Conservation (phyloP, 108 stramenopile genomes). For the Pseudonitzschia delicatissima region DNA sequence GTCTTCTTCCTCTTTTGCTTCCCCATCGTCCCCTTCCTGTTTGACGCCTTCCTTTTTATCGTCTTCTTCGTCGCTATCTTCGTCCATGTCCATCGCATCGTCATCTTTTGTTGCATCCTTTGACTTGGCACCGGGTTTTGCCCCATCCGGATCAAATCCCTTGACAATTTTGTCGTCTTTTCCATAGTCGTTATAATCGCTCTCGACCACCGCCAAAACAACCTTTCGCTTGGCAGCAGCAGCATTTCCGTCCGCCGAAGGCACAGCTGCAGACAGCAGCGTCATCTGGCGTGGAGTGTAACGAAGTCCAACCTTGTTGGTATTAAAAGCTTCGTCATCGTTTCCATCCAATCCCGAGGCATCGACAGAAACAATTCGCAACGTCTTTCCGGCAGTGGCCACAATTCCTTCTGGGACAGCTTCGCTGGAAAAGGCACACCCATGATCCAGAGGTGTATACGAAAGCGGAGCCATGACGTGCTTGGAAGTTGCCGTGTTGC, state of each 20-base stretch:
- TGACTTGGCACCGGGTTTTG: neutral
- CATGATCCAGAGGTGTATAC: conserved; percentile 92
- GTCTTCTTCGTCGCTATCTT: conserved; percentile 69
- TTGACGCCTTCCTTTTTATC: conserved; percentile 48
- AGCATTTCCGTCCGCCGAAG: neutral
- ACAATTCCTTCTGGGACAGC: conserved; percentile 93
- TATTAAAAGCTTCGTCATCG: conserved; percentile 89
- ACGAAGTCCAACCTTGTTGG: conserved; percentile 75
- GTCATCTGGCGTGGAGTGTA: conserved; percentile 96
- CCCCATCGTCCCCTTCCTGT: conserved; percentile 50
- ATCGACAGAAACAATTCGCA: conserved; percentile 91
- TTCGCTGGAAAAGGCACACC: conserved; percentile 87
- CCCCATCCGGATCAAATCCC: conserved; percentile 71
- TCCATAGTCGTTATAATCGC: conserved; percentile 92
- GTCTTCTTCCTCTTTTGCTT: conserved; percentile 27
- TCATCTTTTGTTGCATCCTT: conserved; percentile 22
- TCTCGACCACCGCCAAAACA: conserved; percentile 91
- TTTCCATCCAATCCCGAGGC: conserved; percentile 59
- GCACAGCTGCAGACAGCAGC: conserved; percentile 42
- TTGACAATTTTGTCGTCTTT: conserved; percentile 71
- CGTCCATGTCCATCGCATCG: conserved; percentile 75
- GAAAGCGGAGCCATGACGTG: conserved; percentile 89
- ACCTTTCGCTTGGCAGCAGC: conserved; percentile 37
- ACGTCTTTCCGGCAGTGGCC: conserved; percentile 88
- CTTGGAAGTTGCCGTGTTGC: conserved; percentile 48